A percentile compares a stretch with the other conserved stretches of the same genome.
phyloP scores from a whole-genome alignment of 2,329 filamentous ascomycete genomes.

The Paecilomyces sp. region DNA sequence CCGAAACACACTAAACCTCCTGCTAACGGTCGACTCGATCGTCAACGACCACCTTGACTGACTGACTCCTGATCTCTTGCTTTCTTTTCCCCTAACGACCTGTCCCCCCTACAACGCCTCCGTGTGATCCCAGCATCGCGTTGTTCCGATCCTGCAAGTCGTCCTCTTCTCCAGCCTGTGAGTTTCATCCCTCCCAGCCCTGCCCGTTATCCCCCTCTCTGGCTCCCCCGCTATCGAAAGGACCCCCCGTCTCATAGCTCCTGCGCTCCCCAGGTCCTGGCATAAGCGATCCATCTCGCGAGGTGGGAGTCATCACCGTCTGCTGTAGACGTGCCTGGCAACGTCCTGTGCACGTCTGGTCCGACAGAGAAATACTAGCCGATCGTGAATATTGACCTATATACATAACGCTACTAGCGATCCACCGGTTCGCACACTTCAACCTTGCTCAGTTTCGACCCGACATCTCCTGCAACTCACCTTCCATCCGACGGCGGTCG shows the following conservation, averaged over 20 bases:
- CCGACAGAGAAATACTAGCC: neutral
- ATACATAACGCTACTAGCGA: neutral
- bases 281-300: neutral
- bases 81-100: neutral
- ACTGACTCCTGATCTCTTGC: neutral
- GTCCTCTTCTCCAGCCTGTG: constrained; percentile 3
- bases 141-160: constrained; percentile 3
- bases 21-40: neutral
- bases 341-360: constrained; percentile 1
- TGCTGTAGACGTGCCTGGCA: neutral
- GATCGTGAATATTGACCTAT: neutral
- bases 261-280: neutral
- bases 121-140: neutral
- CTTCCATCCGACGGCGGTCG: neutral
- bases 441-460: neutral
- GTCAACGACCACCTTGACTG: neutral
- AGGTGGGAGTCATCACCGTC: neutral
- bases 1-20: constrained; percentile 2
- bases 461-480: neutral
- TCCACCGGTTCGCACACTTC: neutral
- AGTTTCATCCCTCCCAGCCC: constrained; percentile 1
- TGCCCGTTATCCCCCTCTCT: constrained; percentile 4
- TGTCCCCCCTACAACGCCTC: neutral
- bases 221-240: constrained; percentile 1
- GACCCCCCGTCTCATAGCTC: neutral